phyloP scores from a whole-genome alignment of 1,284 basidiomycete genomes.

The Phellinidium pouzarii region DNA sequence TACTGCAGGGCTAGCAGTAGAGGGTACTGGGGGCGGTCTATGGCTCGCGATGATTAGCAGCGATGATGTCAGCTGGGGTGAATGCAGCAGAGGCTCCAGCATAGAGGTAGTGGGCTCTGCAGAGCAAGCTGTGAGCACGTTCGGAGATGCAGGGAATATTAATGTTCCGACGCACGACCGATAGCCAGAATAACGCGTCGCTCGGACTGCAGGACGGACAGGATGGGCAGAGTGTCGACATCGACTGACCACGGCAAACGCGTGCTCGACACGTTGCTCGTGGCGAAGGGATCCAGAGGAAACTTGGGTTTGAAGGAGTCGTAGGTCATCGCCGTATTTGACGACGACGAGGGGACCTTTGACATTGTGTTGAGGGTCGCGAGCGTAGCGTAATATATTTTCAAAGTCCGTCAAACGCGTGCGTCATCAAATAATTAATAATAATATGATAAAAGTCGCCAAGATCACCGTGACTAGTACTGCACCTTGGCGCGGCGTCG shows the following conservation, averaged over 20 bases:
- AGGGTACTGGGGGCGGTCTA: conserved; percentile 33
- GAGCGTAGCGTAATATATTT: neutral
- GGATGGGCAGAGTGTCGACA: conserved; percentile 25
- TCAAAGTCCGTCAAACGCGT: neutral
- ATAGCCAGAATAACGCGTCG: conserved; percentile 44
- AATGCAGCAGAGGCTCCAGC: conserved; percentile 39
- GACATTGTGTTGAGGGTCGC: neutral
- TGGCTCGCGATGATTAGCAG: conserved; percentile 47
- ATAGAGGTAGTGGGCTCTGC: conserved; percentile 35
- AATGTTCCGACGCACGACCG: conserved; percentile 33
- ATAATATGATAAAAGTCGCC: too few relatives aligned
- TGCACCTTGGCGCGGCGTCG: too few relatives aligned
- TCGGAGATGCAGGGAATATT: neutral
- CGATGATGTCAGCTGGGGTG: conserved; percentile 36
- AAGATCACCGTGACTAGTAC: too few relatives aligned
- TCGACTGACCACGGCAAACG: conserved; percentile 34
- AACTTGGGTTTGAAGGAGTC: conserved; percentile 44
- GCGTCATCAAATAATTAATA: neutral
- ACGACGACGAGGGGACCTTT: neutral
- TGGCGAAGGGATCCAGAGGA: conserved; percentile 42
- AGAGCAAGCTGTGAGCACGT: neutral
- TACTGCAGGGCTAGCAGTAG: conserved; percentile 31
- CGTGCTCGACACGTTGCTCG: conserved; percentile 7
- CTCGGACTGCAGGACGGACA: conserved; percentile 23
- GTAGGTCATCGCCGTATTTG: conserved; percentile 20